Percentiles rank a stretch among this genome's conserved stretches.
Evolutionary conservation across 495 filamentous ascomycete genomes (phyloP).

Genomic region (Talaromyces stipitatus): DNA sequence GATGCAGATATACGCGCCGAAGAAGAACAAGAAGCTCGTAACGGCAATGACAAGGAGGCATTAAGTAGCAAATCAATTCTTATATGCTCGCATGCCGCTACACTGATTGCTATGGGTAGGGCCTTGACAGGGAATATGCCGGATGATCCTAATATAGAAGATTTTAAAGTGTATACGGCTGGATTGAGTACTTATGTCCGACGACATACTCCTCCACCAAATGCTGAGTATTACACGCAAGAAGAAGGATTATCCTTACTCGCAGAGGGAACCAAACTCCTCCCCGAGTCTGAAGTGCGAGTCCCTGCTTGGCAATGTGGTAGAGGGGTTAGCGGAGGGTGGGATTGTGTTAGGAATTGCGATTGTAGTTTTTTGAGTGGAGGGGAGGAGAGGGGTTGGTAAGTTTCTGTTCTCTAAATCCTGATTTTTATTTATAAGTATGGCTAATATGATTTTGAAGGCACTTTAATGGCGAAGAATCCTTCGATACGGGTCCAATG

Average conservation of each 20-base stretch:
- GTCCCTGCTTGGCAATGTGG: conserved; percentile 54
- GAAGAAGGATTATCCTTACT: conserved; percentile 3
- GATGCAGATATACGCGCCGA: conserved; percentile 47
- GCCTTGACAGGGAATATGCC: conserved; percentile 72
- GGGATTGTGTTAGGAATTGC: conserved; percentile 71
- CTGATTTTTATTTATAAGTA: conserved; percentile 8
- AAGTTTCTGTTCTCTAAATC: conserved; percentile 29
- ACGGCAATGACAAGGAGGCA: no score
- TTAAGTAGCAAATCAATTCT: conserved; percentile 52
- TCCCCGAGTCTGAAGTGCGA: conserved; percentile 24
- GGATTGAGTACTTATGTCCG: conserved; percentile 59
- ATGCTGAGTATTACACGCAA: conserved; percentile 20
- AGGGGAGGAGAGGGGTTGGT: conserved; percentile 89
- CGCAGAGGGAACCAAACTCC: conserved; percentile 19
- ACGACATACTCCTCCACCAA: conserved; percentile 12
- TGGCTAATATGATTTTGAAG: conserved; percentile 25
- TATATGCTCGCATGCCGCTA: conserved; percentile 86
- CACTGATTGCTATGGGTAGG: conserved; percentile 76
- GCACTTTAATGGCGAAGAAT: conserved; percentile 72
- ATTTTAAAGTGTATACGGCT: conserved; percentile 85
- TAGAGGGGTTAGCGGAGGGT: conserved; percentile 69
- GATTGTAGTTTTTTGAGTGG: conserved; percentile 71
- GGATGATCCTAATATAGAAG: conserved; percentile 55
- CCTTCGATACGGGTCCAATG: conserved; percentile 48
- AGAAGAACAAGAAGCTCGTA: conserved; percentile 12